Conservation (phyloP, 1,284 basidiomycete genomes). For the Tausonia pullulans region DNA sequence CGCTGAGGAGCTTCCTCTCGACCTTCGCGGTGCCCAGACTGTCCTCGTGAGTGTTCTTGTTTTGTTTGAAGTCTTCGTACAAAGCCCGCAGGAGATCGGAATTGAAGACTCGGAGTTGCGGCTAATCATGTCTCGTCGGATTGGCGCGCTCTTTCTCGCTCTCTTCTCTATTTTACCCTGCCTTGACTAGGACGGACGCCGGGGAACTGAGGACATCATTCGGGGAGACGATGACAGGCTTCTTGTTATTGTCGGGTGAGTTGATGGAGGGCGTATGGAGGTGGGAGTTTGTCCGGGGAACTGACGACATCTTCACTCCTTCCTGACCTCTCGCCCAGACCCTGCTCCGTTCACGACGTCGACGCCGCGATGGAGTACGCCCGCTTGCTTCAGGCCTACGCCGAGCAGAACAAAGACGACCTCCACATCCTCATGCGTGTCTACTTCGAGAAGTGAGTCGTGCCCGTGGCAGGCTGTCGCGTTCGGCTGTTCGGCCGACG, state of each 20-base stretch:
- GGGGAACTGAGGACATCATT: conserved; percentile 31
- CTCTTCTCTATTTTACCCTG: background rate
- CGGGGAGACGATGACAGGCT: conserved; percentile 78
- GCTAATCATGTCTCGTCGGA: too few relatives aligned
- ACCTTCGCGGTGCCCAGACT: conserved; percentile 32
- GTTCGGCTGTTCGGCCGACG: too few relatives aligned
- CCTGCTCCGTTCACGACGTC: conserved; percentile 84
- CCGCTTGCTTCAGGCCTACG: conserved; percentile 63
- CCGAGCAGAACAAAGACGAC: conserved; percentile 67
- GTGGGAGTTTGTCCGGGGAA: too few relatives aligned
- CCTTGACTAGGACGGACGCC: conserved; percentile 10
- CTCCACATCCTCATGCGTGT: conserved; percentile 83
- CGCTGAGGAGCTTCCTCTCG: conserved; percentile 28
- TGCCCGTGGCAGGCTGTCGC: too few relatives aligned
- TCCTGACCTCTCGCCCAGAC: conserved; percentile 40
- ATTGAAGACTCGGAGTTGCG: too few relatives aligned
- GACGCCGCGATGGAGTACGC: conserved; percentile 78
- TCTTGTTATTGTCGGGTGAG: conserved; percentile 74
- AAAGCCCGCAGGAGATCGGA: too few relatives aligned
- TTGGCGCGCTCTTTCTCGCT: background rate
- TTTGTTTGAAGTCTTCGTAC: too few relatives aligned
- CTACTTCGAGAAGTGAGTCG: conserved; percentile 71
- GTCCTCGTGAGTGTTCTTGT: conserved; percentile 7
- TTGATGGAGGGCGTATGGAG: conserved; percentile 16
- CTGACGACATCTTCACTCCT: background rate